Percentiles rank a stretch among this genome's conserved stretches.
phyloP scores from a whole-genome alignment of 176 grass and related monocot species.

The Neostapfia colusana region DNA sequence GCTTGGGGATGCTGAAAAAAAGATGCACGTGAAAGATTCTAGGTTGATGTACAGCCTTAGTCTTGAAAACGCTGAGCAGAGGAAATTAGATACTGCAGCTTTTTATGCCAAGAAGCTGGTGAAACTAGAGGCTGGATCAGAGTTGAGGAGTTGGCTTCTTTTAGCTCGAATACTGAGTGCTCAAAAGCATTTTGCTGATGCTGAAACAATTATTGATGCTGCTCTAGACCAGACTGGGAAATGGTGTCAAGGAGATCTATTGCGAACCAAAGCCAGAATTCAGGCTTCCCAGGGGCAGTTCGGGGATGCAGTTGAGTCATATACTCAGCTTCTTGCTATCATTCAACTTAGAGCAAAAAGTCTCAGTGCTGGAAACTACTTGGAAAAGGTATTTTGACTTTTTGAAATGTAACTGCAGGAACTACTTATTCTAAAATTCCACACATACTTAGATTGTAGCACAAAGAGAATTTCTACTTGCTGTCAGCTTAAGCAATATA shows the following conservation, averaged over 20 bases:
- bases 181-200: constrained; percentile 75
- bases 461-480: neutral
- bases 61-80: constrained; percentile 87
- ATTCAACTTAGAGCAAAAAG: constrained; percentile 77
- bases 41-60: constrained; percentile 65
- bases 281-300: constrained; percentile 69
- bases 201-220: constrained; percentile 73
- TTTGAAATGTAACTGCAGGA: constrained; percentile 22
- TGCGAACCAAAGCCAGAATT: constrained; percentile 90
- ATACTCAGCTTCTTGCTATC: constrained; percentile 82
- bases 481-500: constrained; percentile 3
- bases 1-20: constrained; percentile 68
- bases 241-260: constrained; percentile 68
- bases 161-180: constrained; percentile 87
- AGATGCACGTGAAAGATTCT: constrained; percentile 58
- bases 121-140: constrained; percentile 81
- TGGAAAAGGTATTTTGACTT: constrained; percentile 57
- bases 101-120: constrained; percentile 75
- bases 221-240: constrained; percentile 87
- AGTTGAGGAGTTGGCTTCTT: constrained; percentile 86
- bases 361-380: constrained; percentile 53
- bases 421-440: constrained; percentile 18
- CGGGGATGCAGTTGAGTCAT: constrained; percentile 74
- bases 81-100: constrained; percentile 83
- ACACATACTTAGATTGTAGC: neutral